Evolutionary conservation across 257 asterid genomes (phyloP).

Genomic region (Primulina huaijiensis): DNA sequence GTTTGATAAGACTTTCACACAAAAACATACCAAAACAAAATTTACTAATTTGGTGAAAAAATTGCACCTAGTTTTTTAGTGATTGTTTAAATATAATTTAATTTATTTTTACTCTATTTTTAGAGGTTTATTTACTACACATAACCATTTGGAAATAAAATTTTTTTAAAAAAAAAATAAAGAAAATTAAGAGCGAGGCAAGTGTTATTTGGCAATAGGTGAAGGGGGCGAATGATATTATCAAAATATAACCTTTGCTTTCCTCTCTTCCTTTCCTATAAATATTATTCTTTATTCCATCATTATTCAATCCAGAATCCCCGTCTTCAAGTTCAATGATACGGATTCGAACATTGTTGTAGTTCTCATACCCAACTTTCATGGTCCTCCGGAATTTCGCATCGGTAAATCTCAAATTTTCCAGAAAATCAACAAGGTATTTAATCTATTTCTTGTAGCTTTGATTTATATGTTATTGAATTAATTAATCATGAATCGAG

Average conservation of each 20-base stretch:
- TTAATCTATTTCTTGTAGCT: slow-evolving; percentile 11
- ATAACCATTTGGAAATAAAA: no score
- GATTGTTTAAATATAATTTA: no score
- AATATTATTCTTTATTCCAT: neutral
- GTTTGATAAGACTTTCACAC: no score
- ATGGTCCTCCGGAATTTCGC: neutral
- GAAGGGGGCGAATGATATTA: slow-evolving; percentile 24
- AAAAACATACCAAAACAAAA: no score
- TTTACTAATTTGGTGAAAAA: no score
- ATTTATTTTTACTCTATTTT: no score
- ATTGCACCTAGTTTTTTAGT: no score
- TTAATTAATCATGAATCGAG: slow-evolving; percentile 7
- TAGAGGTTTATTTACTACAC: no score
- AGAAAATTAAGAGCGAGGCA: no score
- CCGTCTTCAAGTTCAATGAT: neutral
- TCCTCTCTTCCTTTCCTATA: neutral
- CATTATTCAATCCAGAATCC: neutral
- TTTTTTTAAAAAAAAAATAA: no score
- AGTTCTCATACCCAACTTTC: slow-evolving; percentile 19
- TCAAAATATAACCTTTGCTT: slow-evolving; percentile 10
- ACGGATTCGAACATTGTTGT: slow-evolving; percentile 23
- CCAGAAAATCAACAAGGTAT: slow-evolving; percentile 29
- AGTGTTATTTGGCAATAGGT: neutral
- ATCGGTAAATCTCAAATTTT: slow-evolving; percentile 27
- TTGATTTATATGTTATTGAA: neutral